Evolutionary conservation across 768 basidiomycete species (phyloP).

Genomic region (Kwoniella sp.): DNA sequence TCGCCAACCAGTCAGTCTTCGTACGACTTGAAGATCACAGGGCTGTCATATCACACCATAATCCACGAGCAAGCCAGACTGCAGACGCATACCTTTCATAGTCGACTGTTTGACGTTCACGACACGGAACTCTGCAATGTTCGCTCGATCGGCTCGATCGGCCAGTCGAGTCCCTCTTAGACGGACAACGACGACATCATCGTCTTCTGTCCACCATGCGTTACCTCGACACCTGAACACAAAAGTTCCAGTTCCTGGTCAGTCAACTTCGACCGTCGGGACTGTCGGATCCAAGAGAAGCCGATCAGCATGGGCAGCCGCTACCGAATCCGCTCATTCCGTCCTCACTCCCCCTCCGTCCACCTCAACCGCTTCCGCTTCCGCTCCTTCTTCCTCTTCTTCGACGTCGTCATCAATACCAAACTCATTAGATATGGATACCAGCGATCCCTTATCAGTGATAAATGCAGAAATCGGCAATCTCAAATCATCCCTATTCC

Average conservation of each 20-base stretch:
- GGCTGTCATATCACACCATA: background rate
- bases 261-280: background rate
- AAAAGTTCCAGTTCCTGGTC: background rate
- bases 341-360: constrained; percentile 42
- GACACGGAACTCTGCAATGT: background rate
- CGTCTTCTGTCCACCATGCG: background rate
- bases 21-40: background rate
- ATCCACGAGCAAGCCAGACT: too few species aligned
- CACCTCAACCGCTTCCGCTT: constrained; percentile 12
- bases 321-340: constrained; percentile 49
- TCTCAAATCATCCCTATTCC: constrained; percentile 71
- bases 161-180: background rate
- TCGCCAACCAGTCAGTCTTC: background rate
- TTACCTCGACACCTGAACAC: background rate
- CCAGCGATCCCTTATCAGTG: constrained; percentile 37
- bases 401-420: constrained; percentile 11
- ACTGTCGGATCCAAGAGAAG: background rate
- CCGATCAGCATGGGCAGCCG: constrained; percentile 47
- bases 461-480: constrained; percentile 72
- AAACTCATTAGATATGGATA: constrained; percentile 4
- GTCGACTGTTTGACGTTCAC: too few species aligned
- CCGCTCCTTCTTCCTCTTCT: constrained; percentile 1
- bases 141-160: constrained; percentile 2
- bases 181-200: background rate
- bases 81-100: too few species aligned